Evolutionary conservation across 495 filamentous ascomycete genomes (phyloP), one percentile per base, ranked within the genome.

Genomic region (Penicillium nucicola): DNA sequence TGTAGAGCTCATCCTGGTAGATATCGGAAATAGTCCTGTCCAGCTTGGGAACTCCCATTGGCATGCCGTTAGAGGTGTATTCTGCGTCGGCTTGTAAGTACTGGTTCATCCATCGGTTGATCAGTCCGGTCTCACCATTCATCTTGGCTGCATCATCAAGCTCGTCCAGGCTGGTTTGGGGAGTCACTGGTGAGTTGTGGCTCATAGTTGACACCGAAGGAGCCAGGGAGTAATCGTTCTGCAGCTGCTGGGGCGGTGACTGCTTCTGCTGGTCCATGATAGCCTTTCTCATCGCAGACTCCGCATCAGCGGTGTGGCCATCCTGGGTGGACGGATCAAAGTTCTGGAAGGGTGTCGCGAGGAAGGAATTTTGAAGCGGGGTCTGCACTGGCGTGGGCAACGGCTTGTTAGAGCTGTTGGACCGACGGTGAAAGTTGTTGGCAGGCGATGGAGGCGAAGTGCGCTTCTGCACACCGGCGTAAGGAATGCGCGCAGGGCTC

Each of bases 21-120:
- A 88, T 78, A 61, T 96, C 91, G 8, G 90, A 91, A 64, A 91
- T 86, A 7, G 90, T 95, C 41, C 91, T 81, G 44, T 88, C 84
- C 52, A 96, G 77, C 67, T 93, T 95, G 5, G 91, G 88, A 32
- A 89, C 75, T 34, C 71, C 69, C 25, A 75, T 68, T 44, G 67
- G 63, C 56, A 74, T 59, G 39, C 60, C 52, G 51, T 55, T 63
- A 28, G 25, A 28, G 43, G 45, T 53, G 52, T 72, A 75, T 36
- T 77, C 71, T 78, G 70, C 52, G 68, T 79, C 74, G 64, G 61
- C 48, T 48, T 61, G 82, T 84, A 85, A 83, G 77, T 80, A 82
- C 60, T 80, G 73, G 64, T 77, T 72, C 75, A 82, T 75, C 77
- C 76, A 84, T 57, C 58, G 62, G 65, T 76, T 71, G 56, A 75